Percentiles rank a stretch among this genome's conserved stretches.
Evolutionary conservation across 108 stramenopile species (phyloP).

Genomic region (Discostella pseudostelligera): DNA sequence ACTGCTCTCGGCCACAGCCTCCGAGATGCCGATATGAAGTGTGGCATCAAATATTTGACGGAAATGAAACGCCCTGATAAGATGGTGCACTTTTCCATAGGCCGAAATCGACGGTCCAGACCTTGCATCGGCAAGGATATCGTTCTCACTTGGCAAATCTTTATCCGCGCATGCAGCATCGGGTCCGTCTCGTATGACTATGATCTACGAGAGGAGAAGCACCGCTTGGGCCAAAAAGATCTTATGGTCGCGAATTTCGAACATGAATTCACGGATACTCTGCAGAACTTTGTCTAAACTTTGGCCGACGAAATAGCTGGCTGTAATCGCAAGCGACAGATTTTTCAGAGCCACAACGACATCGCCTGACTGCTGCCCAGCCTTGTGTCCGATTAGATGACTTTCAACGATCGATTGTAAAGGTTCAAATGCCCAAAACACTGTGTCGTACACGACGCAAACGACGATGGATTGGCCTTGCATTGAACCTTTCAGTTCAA

Average conservation of each 20-base stretch:
- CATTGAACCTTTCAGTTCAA: neutral
- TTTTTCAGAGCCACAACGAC: neutral
- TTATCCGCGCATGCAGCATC: no score
- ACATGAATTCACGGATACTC: no score
- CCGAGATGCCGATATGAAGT: neutral
- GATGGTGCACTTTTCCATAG: neutral
- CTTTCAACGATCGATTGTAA: conserved; percentile 11
- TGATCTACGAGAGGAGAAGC: no score
- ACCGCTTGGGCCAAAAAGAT: no score
- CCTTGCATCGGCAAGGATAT: no score
- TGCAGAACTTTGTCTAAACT: conserved; percentile 2
- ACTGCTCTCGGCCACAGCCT: neutral
- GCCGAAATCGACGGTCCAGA: neutral
- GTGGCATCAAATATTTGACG: neutral
- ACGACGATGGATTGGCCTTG: neutral
- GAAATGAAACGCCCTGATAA: conserved; percentile 10
- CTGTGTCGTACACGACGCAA: neutral
- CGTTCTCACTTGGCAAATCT: no score
- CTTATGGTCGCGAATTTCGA: no score
- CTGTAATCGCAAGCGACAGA: neutral
- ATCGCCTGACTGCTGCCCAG: conserved; percentile 14
- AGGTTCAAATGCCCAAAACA: conserved; percentile 15
- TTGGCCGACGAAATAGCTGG: conserved; percentile 17
- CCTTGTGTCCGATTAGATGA: conserved; percentile 1
- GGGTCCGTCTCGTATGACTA: no score